phyloP scores from a whole-genome alignment of 1,284 basidiomycete species.

The Cerioporus squamosus region DNA sequence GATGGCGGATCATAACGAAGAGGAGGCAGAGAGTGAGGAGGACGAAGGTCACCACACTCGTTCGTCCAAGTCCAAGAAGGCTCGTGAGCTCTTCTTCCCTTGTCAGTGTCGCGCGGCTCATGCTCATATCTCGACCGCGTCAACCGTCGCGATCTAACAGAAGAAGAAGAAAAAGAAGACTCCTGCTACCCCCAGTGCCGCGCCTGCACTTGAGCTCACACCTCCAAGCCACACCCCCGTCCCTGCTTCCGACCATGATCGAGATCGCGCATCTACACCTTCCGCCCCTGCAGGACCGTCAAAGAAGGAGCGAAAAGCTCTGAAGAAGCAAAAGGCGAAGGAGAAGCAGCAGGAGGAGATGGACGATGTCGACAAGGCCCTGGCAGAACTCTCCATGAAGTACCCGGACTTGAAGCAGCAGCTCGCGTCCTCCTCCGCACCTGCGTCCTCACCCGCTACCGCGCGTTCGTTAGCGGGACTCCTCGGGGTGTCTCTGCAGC shows the following conservation, averaged over 20 bases:
- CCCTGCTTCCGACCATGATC: neutral
- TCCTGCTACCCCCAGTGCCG: slow-evolving; percentile 16
- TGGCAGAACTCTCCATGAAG: slow-evolving; percentile 83
- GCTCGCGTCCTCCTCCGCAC: slow-evolving; percentile 14
- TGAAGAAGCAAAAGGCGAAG: slow-evolving; percentile 67
- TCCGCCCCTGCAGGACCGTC: slow-evolving; percentile 32
- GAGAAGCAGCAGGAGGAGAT: slow-evolving; percentile 58
- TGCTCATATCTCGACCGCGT: neutral
- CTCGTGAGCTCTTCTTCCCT: slow-evolving; percentile 32
- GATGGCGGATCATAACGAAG: slow-evolving; percentile 32
- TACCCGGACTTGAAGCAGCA: slow-evolving; percentile 57
- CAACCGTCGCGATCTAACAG: slow-evolving; percentile 15
- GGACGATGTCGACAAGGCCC: slow-evolving; percentile 83
- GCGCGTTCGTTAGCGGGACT: slow-evolving; percentile 52
- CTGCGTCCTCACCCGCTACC: slow-evolving; percentile 29
- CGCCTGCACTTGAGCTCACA: slow-evolving; percentile 10
- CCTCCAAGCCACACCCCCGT: neutral
- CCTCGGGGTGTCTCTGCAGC: slow-evolving; percentile 74
- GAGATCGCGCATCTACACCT: slow-evolving; percentile 2
- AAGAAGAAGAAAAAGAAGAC: slow-evolving; percentile 60
- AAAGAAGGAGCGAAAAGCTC: slow-evolving; percentile 43
- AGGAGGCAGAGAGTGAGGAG: slow-evolving; percentile 43
- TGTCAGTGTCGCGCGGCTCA: neutral
- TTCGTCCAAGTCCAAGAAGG: slow-evolving; percentile 50
- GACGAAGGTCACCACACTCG: slow-evolving; percentile 9